Percentiles rank a stretch among this genome's conserved stretches.
Conservation (phyloP, 2,329 filamentous ascomycete species). For the Penicillium frequentans region DNA sequence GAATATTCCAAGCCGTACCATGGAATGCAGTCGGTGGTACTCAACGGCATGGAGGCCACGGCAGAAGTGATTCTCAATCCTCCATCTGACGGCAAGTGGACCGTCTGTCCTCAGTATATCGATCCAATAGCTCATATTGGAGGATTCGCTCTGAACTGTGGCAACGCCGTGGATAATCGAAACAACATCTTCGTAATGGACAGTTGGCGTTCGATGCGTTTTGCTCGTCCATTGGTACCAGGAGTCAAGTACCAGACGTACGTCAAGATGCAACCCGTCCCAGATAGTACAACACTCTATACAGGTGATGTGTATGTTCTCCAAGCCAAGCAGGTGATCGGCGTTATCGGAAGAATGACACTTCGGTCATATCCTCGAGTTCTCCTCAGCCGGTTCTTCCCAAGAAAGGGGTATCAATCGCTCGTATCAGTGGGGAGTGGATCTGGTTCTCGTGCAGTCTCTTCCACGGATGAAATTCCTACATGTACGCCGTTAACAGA, state of each 20-base stretch:
- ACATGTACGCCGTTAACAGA: not conserved
- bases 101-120: not conserved
- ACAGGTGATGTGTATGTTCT: not conserved
- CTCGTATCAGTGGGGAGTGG: too few species aligned
- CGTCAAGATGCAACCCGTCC: not conserved
- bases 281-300: not conserved
- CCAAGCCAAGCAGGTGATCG: not conserved
- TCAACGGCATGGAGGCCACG: not conserved
- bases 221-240: not conserved
- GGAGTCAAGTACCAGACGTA: not conserved
- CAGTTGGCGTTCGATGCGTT: not conserved
- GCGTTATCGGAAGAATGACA: not conserved
- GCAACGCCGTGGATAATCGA: not conserved
- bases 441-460: not conserved
- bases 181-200: not conserved
- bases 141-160: not conserved
- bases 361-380: not conserved
- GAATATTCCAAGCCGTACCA: not conserved
- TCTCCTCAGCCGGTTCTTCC: not conserved
- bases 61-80: not conserved
- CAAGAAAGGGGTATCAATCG: not conserved
- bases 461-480: not conserved
- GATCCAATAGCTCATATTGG: not conserved
- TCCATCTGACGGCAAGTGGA: not conserved
- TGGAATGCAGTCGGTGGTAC: not conserved